Evolutionary conservation across 768 basidiomycete genomes (phyloP).

Genomic region (Podaxis sp.): DNA sequence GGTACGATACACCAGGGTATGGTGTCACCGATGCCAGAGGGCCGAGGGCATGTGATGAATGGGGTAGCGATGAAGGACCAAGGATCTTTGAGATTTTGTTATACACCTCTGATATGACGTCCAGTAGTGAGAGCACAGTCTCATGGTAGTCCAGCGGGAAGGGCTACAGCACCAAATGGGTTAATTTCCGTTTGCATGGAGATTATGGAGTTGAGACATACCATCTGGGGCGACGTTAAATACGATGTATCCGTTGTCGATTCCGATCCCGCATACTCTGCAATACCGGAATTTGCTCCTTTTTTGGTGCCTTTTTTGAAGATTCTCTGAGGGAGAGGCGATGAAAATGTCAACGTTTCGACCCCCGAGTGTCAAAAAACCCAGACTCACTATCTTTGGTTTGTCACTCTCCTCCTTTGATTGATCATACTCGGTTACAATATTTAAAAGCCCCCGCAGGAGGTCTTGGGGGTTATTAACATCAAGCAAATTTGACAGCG

Average conservation of each 20-base stretch:
- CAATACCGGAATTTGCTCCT: conserved; percentile 39
- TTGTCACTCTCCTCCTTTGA: conserved; percentile 70
- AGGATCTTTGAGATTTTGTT: conserved; percentile 81
- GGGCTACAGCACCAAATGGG: conserved; percentile 45
- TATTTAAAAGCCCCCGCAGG: conserved; percentile 66
- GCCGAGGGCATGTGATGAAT: conserved; percentile 68
- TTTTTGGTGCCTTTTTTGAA: conserved; percentile 60
- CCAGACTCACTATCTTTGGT: conserved; percentile 59
- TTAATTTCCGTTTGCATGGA: conserved; percentile 2
- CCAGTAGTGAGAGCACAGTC: conserved; percentile 81
- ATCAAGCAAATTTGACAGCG: conserved; percentile 76
- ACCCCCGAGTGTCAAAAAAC: neutral
- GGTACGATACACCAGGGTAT: conserved; percentile 79
- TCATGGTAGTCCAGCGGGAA: conserved; percentile 88
- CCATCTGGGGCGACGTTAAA: conserved; percentile 71
- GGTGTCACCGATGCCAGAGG: conserved; percentile 72
- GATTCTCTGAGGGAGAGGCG: conserved; percentile 37
- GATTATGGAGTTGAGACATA: conserved; percentile 28
- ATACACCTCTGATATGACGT: conserved; percentile 87
- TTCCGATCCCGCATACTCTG: conserved; percentile 58
- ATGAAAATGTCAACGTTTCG: neutral
- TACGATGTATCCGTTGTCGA: conserved; percentile 58
- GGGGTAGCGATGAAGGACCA: conserved; percentile 74
- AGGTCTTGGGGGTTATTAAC: conserved; percentile 78
- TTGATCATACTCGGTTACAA: conserved; percentile 74